Base-by-base conservation (phyloP, 2,329 filamentous ascomycete species). In the Piedraia hortae region DNA sequence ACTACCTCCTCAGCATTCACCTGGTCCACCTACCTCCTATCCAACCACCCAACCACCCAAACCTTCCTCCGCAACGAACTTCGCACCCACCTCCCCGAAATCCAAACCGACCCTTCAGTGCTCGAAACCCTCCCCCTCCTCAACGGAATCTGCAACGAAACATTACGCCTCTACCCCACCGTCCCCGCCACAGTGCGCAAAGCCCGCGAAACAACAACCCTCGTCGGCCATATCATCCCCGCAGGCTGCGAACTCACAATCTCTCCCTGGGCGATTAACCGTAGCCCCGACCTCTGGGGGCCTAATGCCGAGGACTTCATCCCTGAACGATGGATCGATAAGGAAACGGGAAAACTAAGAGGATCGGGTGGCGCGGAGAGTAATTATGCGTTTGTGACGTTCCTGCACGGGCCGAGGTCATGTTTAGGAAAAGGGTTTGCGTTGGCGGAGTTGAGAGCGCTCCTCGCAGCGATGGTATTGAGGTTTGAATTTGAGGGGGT, bases 1-100 rank as follows among this genome's bases (percentile, higher is more conserved):
- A 82, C 74, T 1, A 80, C 72, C 0, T 63, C 74, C 1, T 59
- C 65, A 1, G 57, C 72, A 10, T 53, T 85, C 38, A 70, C 66
- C n/a, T 82, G 72, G 70, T 59, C 67, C 3, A 45, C 65, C 5
- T 73, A 77, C 38, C 48, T 68, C 19, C 56, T 85, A n/a, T 61
- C 61, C 33, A 53, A 54, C 10, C 45, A 75, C 33, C 65, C 62
- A 0, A 53, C 63, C 1, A 49, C 72, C 2, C 72, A 85, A 45
- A 44, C 44, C 11, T 55, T 56, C 3, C 58, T 88, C 3, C 66
- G 74, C 11, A 46, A 53, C 6, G 75, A 85, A 41, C 46, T 88
- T 20, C 61, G 62, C 27, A 40, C 51, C 10, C 47, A 53, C 10
- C 53, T 80, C 6, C 64, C 68, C 0, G 47, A 53, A 27, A 24